Base-by-base conservation (phyloP, 2,329 filamentous ascomycete species). In the Colletotrichum gloeosporioides region DNA sequence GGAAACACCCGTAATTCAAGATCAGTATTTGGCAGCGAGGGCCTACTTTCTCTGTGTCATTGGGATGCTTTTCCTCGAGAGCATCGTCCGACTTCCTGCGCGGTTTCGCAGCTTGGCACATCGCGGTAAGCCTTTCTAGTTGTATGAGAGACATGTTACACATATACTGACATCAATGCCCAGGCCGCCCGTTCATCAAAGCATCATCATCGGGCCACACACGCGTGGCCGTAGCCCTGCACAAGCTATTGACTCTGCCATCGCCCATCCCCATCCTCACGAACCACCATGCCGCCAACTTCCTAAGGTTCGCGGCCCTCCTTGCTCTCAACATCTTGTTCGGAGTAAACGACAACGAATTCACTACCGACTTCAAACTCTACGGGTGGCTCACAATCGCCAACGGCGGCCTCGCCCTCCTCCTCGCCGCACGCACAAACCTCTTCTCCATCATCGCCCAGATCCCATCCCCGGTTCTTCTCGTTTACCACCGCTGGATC, bases 301-400 rank as follows among this genome's bases (percentile, higher is more conserved):
- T 25, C 13, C 25, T 59, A 6, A n/a, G 55, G 18, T 18, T 59
- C 9, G 55, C 22, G 25, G 55, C 29, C 4, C 55, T 59, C 3
- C 55, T 59, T 9, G 25, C 25, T 8, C 27, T 59, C 4, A 59
- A 59, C 55, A 29, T 59, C 1, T 12, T 59, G 4, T 59, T 59
- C 55, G 55, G 55, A 29, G 55, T 59, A 29, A 59, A 59, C 55
- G 55, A 59, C 4, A 59, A 59, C 25, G 55, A 59, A 9, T 59
- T 27, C 55, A 59, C 55, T 1, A 59, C 55, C 22, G 55, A 59
- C 27, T 59, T 59, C 25, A 59, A 59, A 18, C 55, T 59, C 8
- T 59, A 59, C 2, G 55, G 55, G 15, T 59, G 55, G 55, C 55
- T 59, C 7, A 29, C 55, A 18, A 59, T 59, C 55, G 55, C 55